Percentiles rank a stretch among this genome's conserved stretches.
Evolutionary conservation across 108 stramenopile species (phyloP).

Genomic region (Cyclotella choctawhatcheeana): DNA sequence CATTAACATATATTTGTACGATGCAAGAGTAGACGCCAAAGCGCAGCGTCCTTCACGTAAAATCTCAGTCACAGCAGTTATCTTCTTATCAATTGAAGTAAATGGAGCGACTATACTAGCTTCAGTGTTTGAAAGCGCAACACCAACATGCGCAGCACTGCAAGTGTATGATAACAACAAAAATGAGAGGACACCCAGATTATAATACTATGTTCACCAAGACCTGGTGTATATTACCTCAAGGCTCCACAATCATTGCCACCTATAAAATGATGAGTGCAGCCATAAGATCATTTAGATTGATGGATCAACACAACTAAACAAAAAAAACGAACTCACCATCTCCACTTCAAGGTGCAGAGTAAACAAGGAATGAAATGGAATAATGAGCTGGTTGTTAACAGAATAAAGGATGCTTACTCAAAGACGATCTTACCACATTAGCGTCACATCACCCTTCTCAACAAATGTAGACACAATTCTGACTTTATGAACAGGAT

Average conservation of each 20-base stretch:
- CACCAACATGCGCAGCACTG: constrained; percentile 70
- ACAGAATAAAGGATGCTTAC: background rate
- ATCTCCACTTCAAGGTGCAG: too few species aligned
- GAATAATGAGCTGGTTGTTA: too few species aligned
- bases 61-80: constrained; percentile 65
- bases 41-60: constrained; percentile 71
- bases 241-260: too few species aligned
- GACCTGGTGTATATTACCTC: too few species aligned
- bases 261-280: too few species aligned
- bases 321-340: too few species aligned
- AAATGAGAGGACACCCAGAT: constrained; percentile 60
- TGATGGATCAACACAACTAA: too few species aligned
- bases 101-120: constrained; percentile 73
- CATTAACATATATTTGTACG: constrained; percentile 75
- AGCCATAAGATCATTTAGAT: too few species aligned
- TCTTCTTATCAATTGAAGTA: constrained; percentile 68
- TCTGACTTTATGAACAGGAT: constrained; percentile 56
- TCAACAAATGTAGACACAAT: constrained; percentile 62
- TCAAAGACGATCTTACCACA: constrained; percentile 38
- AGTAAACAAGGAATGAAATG: too few species aligned
- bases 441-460: constrained; percentile 61
- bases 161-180: too few species aligned
- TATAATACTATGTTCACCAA: background rate
- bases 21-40: constrained; percentile 61
- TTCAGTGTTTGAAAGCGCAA: constrained; percentile 72